Evolutionary conservation across 306 rosid genomes (phyloP).

Genomic region (Potentilla sterilis): DNA sequence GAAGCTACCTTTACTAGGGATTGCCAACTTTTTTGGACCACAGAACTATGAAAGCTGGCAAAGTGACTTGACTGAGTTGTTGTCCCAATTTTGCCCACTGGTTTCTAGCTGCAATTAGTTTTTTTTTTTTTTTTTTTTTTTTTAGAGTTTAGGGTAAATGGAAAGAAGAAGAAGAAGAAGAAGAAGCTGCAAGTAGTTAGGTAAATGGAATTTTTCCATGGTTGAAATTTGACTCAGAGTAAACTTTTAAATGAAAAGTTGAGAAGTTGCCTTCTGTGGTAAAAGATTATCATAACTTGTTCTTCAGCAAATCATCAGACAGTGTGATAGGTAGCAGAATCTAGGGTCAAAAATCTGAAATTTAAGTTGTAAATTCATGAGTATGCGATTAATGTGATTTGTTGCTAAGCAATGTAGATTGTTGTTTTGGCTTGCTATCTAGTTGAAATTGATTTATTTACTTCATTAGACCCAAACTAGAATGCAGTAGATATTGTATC

Average conservation of each 20-base stretch:
- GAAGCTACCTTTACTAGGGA: neutral
- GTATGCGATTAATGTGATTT: neutral
- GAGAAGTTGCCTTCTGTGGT: neutral
- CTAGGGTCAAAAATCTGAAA: neutral
- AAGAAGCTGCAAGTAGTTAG: slow-evolving; percentile 8
- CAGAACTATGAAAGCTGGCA: neutral
- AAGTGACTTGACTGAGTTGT: slow-evolving; percentile 2
- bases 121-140: no score
- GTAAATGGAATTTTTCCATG: neutral
- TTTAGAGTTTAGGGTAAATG: no score
- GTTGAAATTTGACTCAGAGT: neutral
- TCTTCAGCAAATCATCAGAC: neutral
- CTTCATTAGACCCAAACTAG: neutral
- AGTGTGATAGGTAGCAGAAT: neutral
- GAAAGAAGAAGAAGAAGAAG: no score
- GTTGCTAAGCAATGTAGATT: neutral
- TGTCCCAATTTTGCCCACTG: slow-evolving; percentile 1
- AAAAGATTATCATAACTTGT: neutral
- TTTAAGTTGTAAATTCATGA: neutral
- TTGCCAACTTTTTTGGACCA: slow-evolving; percentile 9
- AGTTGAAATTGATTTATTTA: neutral
- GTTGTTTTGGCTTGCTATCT: neutral
- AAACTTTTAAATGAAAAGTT: neutral
- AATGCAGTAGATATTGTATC: neutral
- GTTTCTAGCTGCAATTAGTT: neutral